Evolutionary conservation across 2,329 filamentous ascomycete genomes (phyloP).

Genomic region (Exophiala sp.): DNA sequence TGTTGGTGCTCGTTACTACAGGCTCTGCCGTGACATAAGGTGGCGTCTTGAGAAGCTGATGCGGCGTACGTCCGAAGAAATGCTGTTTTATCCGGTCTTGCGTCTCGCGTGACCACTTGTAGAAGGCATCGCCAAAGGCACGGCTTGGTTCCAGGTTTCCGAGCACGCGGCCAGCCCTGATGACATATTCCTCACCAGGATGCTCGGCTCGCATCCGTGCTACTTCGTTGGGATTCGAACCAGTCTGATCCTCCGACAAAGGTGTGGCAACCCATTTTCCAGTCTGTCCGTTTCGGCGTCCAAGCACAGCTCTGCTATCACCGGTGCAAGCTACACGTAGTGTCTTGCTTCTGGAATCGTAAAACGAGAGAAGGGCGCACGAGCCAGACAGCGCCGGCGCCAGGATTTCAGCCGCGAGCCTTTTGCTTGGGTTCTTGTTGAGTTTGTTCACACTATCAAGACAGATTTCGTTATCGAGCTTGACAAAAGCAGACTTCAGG

Average conservation of each 20-base stretch:
- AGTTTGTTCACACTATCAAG: constrained; percentile 90
- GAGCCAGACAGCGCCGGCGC: constrained; percentile 95
- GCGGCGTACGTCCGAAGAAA: constrained; percentile 82
- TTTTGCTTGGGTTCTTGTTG: constrained; percentile 80
- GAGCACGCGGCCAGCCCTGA: constrained; percentile 83
- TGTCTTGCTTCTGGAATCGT: constrained; percentile 81
- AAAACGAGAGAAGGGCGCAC: constrained; percentile 93
- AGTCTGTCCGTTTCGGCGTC: constrained; percentile 64
- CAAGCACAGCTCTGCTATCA: constrained; percentile 91
- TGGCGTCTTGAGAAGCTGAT: constrained; percentile 76
- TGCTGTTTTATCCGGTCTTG: constrained; percentile 76
- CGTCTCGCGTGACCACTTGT: constrained; percentile 90
- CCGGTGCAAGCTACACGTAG: constrained; percentile 93
- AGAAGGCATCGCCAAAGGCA: constrained; percentile 92
- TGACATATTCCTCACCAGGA: constrained; percentile 76
- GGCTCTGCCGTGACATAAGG: constrained; percentile 98
- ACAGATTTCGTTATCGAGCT: constrained; percentile 89
- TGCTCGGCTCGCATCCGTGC: constrained; percentile 80
- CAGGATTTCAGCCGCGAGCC: constrained; percentile 84
- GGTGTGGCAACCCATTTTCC: constrained; percentile 93
- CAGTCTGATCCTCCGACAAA: constrained; percentile 90
- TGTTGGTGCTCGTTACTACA: constrained; percentile 86
- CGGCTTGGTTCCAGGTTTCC: constrained; percentile 89
- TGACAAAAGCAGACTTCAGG: constrained; percentile 87
- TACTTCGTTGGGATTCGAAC: constrained; percentile 79